Percentiles rank a stretch among this genome's conserved stretches.
Evolutionary conservation across 768 basidiomycete species (phyloP).

Genomic region (Lentinula edodes): DNA sequence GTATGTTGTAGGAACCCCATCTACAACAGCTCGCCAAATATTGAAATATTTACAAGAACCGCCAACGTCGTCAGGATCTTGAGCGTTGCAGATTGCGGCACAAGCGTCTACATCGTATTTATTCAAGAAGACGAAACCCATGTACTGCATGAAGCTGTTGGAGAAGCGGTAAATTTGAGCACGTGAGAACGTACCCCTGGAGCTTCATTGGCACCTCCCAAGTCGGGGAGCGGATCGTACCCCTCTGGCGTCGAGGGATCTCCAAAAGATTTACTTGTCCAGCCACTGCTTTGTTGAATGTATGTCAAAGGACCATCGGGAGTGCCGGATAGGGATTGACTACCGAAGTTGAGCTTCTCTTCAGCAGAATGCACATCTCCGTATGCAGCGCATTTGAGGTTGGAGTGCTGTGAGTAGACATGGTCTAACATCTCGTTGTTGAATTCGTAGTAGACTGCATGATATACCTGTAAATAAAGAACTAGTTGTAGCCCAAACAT

Average conservation of each 20-base stretch:
- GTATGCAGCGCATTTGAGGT: constrained; percentile 44
- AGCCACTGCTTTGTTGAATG: constrained; percentile 41
- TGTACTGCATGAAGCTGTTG: constrained; percentile 24
- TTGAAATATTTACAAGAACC: constrained; percentile 49
- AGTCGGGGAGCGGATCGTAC: constrained; percentile 40
- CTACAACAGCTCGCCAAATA: constrained; percentile 45
- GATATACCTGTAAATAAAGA: neutral
- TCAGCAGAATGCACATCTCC: constrained; percentile 34
- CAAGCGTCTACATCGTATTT: constrained; percentile 42
- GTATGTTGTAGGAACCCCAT: constrained; percentile 41
- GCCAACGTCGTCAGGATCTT: constrained; percentile 32
- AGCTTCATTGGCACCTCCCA: constrained; percentile 41
- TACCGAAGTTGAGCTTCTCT: constrained; percentile 42
- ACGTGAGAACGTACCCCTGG: constrained; percentile 26
- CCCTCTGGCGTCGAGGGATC: constrained; percentile 37
- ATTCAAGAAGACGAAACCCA: constrained; percentile 48
- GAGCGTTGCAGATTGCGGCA: constrained; percentile 36
- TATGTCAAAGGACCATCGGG: constrained; percentile 30
- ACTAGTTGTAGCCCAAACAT: neutral
- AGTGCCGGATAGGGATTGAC: constrained; percentile 30
- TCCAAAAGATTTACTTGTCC: constrained; percentile 27
- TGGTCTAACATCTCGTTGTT: constrained; percentile 38
- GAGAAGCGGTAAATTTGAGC: neutral
- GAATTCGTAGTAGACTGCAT: constrained; percentile 37
- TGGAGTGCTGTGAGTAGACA: constrained; percentile 31